Base-by-base conservation (phyloP, 2,329 filamentous ascomycete species). In the Triangularia verruculosa region DNA sequence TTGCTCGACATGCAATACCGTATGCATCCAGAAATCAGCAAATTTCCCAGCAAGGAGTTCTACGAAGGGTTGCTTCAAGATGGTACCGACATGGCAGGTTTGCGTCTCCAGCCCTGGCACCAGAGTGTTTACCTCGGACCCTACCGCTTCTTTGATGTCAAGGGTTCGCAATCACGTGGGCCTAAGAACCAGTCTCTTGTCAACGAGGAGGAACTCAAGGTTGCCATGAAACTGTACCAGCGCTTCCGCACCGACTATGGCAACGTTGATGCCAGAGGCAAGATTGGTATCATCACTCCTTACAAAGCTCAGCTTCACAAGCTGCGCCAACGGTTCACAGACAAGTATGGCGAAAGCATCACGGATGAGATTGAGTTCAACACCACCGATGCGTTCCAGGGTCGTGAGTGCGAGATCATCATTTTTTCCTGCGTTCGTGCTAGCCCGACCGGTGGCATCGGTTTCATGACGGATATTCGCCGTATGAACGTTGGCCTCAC, bases 401-500 rank as follows among this genome's bases (percentile, higher is more conserved):
- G 95, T 67, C 88, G 96, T 69, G 95, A 99, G 77, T 95, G 93
- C 72, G 95, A 99, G 74, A 89, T 99, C 67, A 98, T 99, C 76
- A 98, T 99, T 68, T 99, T 99, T 80, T 98, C 95, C 47, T 99
- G 96, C 76, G 95, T 99, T 66, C 89, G 95, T 79, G 94, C 95
- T 22, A 94, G 90, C 28, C 86, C 91, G n/a, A 91, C 89, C 7
- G 90, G 91, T n/a, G 93, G 94, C 72, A 97, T 99, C 73, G 95
- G 95, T 83, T 99, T 99, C 86, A 89, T 99, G 85, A 91, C 92
- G 61, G 95, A 99, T 75, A 97, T 99, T 73, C 88, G 95, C 64
- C 94, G 95, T 83, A 98, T 99, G 96, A 99, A 99, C 76, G 95
- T 99, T 72, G 95, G 95, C 79, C 82, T 99, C 65, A 99, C 95